Base-by-base conservation (phyloP, 2,329 filamentous ascomycete genomes). In the Tympanopsis confertula region DNA sequence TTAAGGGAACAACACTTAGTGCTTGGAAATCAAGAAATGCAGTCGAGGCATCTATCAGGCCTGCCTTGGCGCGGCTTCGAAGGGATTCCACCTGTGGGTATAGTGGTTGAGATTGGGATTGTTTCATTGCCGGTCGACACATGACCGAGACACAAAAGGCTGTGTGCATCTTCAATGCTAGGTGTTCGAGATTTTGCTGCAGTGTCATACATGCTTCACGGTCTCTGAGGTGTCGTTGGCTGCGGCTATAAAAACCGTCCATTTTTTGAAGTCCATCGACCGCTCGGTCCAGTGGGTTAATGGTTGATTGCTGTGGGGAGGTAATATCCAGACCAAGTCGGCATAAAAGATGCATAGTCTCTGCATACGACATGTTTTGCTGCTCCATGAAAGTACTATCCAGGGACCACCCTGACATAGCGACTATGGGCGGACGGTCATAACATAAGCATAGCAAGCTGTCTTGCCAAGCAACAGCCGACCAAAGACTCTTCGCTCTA, bases 381-480 rank as follows among this genome's bases (percentile, higher is more conserved):
- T 35, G 29, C 12, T 44, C 35, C 3, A 37, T 36, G 5, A 17
- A 30, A 1, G 37, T 19, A 5, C 32, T 37, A 10, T 47, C 44
- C 2, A 41, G 35, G 5, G 46, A 30, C 52, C 52, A 55, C 12
- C 50, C 39, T 1, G 45, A 13, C 15, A 18, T 44, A 0, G 51
- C 46, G 2, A 53, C 54, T 3, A 55, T 50, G 3, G 53, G 47
- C 4, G 53, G 49, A 5, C 55, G 49, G 35, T 58, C 53, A 22
- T 56, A 56, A 24, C 52, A 55, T 3, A 56, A 44, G 4, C 51
- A 53, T 7, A 57, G 44, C 4, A 58, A 41, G 30, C 54, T 54
- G 35, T 58, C 55, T 38, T 58, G 55, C 54, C 54, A 57, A 2
- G 54, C 47, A 17, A 52, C 24, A 10, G 15, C 30, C 17, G 10